Percentiles rank a stretch among this genome's conserved stretches.
phyloP scores from a whole-genome alignment of 2,329 filamentous ascomycete genomes.

The Metarhizium anisopliae region DNA sequence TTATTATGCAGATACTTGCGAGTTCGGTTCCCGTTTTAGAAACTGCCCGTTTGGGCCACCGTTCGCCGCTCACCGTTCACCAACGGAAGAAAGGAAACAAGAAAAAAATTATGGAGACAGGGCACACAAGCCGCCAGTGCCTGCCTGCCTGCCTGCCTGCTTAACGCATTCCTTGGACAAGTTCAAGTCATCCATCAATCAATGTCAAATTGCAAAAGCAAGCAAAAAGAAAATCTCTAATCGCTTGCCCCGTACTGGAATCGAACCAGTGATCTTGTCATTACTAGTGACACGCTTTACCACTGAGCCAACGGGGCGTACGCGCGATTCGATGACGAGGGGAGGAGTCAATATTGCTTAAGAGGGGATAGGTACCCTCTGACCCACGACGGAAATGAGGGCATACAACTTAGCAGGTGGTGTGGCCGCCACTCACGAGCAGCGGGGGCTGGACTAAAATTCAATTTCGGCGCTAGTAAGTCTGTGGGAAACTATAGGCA shows the following conservation, averaged over 20 bases:
- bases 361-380: background rate
- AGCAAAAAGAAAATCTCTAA: background rate
- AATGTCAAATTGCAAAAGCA: background rate
- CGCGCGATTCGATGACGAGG: background rate
- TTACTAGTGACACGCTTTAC: constrained; percentile 28
- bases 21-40: background rate
- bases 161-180: background rate
- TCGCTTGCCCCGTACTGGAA: constrained; percentile 21
- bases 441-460: background rate
- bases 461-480: background rate
- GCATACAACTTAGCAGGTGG: background rate
- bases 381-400: background rate
- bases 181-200: too few species aligned
- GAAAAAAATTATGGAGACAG: background rate
- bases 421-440: background rate
- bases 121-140: background rate
- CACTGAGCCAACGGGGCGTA: constrained; percentile 25
- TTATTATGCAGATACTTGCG: background rate
- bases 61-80: too few species aligned
- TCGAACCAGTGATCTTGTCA: constrained; percentile 27
- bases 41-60: too few species aligned
- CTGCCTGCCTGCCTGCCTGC: too few species aligned
- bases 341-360: background rate
- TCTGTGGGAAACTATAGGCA: background rate
- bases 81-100: background rate